Conservation (phyloP, 768 basidiomycete genomes). For the Pisolithus sp. region DNA sequence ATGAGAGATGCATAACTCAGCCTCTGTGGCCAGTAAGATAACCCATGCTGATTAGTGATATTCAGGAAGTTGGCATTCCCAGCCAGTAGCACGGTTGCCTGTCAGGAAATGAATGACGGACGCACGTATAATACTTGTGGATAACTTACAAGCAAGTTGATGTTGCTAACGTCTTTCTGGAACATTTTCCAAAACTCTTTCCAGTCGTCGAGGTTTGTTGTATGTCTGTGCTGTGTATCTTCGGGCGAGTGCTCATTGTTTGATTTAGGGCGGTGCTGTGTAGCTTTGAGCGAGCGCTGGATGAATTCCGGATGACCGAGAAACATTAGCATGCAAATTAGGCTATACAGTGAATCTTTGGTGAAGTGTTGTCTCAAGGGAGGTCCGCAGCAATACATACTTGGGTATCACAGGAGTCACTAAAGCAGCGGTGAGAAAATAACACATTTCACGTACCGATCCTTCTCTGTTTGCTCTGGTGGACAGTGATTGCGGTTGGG, state of each 20-base stretch:
- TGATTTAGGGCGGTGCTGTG: too few relatives aligned
- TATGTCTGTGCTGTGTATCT: background rate
- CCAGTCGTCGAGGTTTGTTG: background rate
- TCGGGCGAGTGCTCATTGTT: too few relatives aligned
- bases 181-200: background rate
- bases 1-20: background rate
- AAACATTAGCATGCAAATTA: background rate
- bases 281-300: background rate
- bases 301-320: background rate
- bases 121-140: too few relatives aligned
- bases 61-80: background rate
- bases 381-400: background rate
- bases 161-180: background rate
- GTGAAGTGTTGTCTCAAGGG: background rate
- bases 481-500: too few relatives aligned
- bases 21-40: background rate
- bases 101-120: too few relatives aligned
- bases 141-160: background rate
- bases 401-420: background rate
- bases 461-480: too few relatives aligned
- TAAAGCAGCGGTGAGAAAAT: too few relatives aligned
- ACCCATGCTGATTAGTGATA: background rate
- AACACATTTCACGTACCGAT: too few relatives aligned
- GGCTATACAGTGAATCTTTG: too few relatives aligned
- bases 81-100: background rate